Conservation (phyloP, 2,329 filamentous ascomycete genomes). For the Teratosphaeria gauchensis region DNA sequence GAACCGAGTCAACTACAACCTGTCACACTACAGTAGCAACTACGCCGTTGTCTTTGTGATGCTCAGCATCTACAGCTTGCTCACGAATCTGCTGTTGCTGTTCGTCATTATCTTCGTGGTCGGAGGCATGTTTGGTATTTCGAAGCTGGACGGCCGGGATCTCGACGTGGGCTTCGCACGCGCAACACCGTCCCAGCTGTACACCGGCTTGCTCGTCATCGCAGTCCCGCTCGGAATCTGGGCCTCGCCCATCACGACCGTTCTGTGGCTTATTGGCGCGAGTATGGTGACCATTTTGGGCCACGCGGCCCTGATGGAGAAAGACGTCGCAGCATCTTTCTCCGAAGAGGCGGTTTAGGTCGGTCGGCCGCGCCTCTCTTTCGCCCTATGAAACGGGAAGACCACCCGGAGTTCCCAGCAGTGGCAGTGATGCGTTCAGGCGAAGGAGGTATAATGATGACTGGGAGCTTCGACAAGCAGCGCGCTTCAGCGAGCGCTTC, state of each 20-base stretch:
- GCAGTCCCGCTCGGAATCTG: conserved; percentile 76
- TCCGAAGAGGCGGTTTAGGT: conserved; percentile 99
- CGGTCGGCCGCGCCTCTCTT: conserved; percentile 92
- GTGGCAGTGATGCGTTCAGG: conserved; percentile 44
- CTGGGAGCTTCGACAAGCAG: conserved; percentile 33
- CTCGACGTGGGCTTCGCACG: conserved; percentile 74
- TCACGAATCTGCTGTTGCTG: conserved; percentile 76
- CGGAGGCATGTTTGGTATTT: conserved; percentile 81
- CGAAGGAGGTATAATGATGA: conserved; percentile 35
- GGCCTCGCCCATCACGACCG: conserved; percentile 72
- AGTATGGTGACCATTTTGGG: conserved; percentile 88
- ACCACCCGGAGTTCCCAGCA: conserved; percentile 65
- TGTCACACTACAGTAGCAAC: conserved; percentile 96
- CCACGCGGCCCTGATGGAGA: conserved; percentile 92
- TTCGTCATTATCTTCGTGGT: conserved; percentile 88
- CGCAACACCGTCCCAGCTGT: conserved; percentile 85
- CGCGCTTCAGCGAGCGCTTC: conserved; percentile 36
- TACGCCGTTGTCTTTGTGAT: conserved; percentile 90
- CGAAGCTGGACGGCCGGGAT: conserved; percentile 80
- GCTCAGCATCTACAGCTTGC: conserved; percentile 88
- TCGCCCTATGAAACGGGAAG: conserved; percentile 93
- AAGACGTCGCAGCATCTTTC: conserved; percentile 99
- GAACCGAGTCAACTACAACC: conserved; percentile 91
- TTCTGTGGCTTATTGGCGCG: conserved; percentile 93
- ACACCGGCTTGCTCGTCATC: conserved; percentile 75